Base-by-base conservation (phyloP, 192 early-diverging fungal species). In the Umbelopsis sp. region DNA sequence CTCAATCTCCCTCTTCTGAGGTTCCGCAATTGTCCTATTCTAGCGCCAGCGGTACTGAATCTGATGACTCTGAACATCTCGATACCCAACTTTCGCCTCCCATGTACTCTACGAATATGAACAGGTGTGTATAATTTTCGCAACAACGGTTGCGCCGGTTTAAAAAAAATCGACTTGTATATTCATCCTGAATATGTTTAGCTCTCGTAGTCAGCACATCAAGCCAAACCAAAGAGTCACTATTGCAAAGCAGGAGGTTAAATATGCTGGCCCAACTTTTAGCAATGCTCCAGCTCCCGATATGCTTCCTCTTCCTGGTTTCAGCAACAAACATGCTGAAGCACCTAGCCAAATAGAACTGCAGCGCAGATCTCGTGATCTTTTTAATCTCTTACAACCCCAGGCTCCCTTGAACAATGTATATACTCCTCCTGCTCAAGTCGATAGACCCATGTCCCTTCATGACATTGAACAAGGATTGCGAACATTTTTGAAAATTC, bases 31-130 rank as follows among this genome's bases (percentile, higher is more conserved):
- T 61, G 13, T 12, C 6, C 27, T 61, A 61, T 61, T 23, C 27
- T 8, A 61, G 55, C 18, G 6, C 48, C 15, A 61, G 55, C 33
- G 55, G 55, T 35, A 61, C 55, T 16, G 55, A 61, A 16, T 61
- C 55, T 35, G 55, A 61, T 61, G 55, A 61, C 55, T 61, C 55
- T 61, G 55, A 61, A 16, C 55, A 61, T 61, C 25, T 61, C 33
- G 55, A 61, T 61, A 61, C 55, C 55, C 55, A 61, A 33, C 55
- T 61, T 35, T 37, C 55, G 4, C 33, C 27, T 35, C 13, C 27
- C 10, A 61, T 61, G 55, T 61, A 61, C 13, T 13, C 27, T 61
- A 4, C 35, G 55, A 18, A 61, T 61, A 15, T 61, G 2, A 61
- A 61, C 55, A 61, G 55, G 55, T 61, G 55, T 25, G 55, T 61